These are phyloP conservation scores for Fibroporia radiculosa DNA, from an alignment of 768 basidiomycete genomes.

Conservation along the genomic window DNA sequence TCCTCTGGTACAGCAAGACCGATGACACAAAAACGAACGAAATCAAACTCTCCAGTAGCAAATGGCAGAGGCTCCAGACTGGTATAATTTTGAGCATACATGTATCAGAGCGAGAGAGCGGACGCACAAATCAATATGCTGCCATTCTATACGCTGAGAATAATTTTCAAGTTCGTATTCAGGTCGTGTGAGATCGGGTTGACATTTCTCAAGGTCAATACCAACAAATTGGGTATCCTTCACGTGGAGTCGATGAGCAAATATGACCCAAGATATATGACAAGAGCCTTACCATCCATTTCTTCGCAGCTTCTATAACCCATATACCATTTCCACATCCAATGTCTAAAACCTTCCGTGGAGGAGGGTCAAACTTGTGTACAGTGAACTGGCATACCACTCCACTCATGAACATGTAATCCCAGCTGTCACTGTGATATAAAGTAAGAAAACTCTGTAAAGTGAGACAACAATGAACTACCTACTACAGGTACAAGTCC, in stretches of 20 bases:
- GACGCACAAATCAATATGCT: conserved; percentile 59
- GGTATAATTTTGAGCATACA: conserved; percentile 1
- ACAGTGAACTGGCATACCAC: conserved; percentile 45
- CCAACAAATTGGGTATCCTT: conserved; percentile 48
- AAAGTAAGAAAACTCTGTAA: background rate
- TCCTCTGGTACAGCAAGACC: conserved; percentile 68
- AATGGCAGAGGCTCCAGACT: conserved; percentile 66
- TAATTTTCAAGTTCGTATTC: conserved; percentile 26
- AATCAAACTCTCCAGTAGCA: conserved; percentile 48
- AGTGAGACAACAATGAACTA: conserved; percentile 7
- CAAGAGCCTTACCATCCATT: conserved; percentile 47
- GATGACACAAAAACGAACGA: conserved; percentile 55
- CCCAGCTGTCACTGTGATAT: conserved; percentile 58
- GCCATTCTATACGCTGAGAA: conserved; percentile 50
- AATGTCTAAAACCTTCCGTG: conserved; percentile 50
- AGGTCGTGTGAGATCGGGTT: conserved; percentile 39
- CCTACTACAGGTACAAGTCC: conserved; percentile 49
- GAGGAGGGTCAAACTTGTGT: conserved; percentile 44
- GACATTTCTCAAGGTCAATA: conserved; percentile 47
- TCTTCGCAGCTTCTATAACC: conserved; percentile 59
- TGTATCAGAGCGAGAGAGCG: background rate
- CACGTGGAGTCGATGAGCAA: background rate
- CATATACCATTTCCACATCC: conserved; percentile 70
- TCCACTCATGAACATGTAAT: conserved; percentile 52
- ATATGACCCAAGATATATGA: background rate